Conservation (phyloP, 768 basidiomycete genomes). For the Chalciporus pseudorubinellus region DNA sequence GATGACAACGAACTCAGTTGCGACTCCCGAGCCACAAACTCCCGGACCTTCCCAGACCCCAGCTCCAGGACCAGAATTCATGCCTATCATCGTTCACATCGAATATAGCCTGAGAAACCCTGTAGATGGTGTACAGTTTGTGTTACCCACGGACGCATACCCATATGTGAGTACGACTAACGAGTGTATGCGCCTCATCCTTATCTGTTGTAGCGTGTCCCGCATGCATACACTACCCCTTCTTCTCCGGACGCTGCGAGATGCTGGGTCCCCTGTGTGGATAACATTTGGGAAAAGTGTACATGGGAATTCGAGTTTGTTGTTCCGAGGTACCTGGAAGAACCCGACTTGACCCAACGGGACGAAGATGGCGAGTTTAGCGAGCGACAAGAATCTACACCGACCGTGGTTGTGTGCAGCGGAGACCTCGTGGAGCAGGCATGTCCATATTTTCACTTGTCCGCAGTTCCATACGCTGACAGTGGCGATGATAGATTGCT, state of each 20-base stretch:
- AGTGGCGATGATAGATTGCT: slow-evolving; percentile 55
- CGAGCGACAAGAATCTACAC: slow-evolving; percentile 58
- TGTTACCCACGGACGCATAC: slow-evolving; percentile 76
- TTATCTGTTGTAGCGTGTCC: slow-evolving; percentile 63
- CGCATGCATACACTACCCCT: slow-evolving; percentile 89
- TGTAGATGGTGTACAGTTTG: slow-evolving; percentile 81
- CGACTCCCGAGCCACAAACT: slow-evolving; percentile 83
- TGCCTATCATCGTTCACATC: slow-evolving; percentile 73
- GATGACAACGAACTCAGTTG: slow-evolving; percentile 39
- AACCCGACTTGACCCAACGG: slow-evolving; percentile 35
- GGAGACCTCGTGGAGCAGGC: slow-evolving; percentile 96
- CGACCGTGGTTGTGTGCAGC: slow-evolving; percentile 88
- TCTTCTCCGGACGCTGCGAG: slow-evolving; percentile 89
- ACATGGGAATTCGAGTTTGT: slow-evolving; percentile 99
- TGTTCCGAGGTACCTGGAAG: slow-evolving; percentile 81
- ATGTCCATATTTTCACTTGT: slow-evolving; percentile 22
- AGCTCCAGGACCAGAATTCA: slow-evolving; percentile 57
- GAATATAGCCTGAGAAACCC: slow-evolving; percentile 82
- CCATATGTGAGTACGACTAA: slow-evolving; percentile 64
- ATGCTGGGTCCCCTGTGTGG: slow-evolving; percentile 98
- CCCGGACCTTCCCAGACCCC: slow-evolving; percentile 43
- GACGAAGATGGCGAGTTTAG: slow-evolving; percentile 42
- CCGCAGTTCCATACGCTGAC: slow-evolving; percentile 5
- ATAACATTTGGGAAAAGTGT: slow-evolving; percentile 92
- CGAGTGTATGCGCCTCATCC: slow-evolving; percentile 1